Base-by-base conservation (phyloP, 129 eudicot genomes). In the Pulicaria dysenterica region DNA sequence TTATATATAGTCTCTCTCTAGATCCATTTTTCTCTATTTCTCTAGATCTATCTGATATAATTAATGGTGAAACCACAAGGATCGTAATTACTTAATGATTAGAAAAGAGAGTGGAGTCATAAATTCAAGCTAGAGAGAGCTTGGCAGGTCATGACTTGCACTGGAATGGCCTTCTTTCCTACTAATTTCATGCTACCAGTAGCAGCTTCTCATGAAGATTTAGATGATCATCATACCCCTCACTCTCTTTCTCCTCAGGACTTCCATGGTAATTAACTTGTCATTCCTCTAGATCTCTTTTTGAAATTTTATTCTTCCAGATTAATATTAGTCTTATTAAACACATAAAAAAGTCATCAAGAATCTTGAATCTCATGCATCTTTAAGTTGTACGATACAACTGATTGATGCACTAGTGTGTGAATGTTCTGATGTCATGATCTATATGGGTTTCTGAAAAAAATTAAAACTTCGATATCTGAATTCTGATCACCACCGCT, bases 121-220 rank as follows among this genome's bases (percentile, higher is more conserved):
- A 12, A 61, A 39, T 38, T 40, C 71, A 62, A 74, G 56, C 64
- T 64, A 63, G 63, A 49, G 37, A 37, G 11, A 60, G 46, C 46
- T 19, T 72, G 67, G 66, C 34, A 70, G 83, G 77, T 74, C 76
- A 88, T 85, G 88, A 80, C 76, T 78, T 82, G 76, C 83, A 84
- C 46, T 74, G 51, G 43, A 75, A 92, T 92, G 92, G 91, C 84
- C 42, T 93, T 93, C 84, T 87, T 87, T 80, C 85, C 91, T 37
- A 63, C 95, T 62, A 90, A 90, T 81, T 89, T 90, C 84, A 89
- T 87, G 92, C 86, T 87, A 46, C 95, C 84, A 78, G 65, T 37
- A 55, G 39, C 49, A 17, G 47, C 92, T 68, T 73, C 87, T 82
- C 68, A 84, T 46, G 76, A 86, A 59, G 82, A 24, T 24, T 24